Conservation (phyloP, 2,329 filamentous ascomycete species). For the Pseudocercospora fuligena region DNA sequence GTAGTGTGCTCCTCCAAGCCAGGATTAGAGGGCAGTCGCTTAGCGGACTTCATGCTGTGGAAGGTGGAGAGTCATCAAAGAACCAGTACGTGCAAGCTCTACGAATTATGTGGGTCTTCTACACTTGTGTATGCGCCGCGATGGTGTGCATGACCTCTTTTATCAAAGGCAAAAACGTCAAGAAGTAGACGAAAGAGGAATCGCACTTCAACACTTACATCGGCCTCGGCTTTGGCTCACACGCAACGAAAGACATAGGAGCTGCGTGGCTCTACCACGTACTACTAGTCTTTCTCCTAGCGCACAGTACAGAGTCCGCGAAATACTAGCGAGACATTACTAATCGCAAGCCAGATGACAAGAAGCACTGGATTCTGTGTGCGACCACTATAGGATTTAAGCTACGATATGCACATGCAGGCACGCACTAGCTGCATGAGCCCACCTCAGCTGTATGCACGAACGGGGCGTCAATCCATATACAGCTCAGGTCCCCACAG, state of each 20-base stretch:
- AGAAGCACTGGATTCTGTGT: background rate
- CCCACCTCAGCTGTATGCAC: background rate
- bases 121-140: constrained; percentile 27
- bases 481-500: background rate
- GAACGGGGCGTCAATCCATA: background rate
- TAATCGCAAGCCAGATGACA: background rate
- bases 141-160: constrained; percentile 12
- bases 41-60: constrained; percentile 44
- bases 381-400: too few relatives aligned
- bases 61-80: constrained; percentile 39
- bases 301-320: too few relatives aligned
- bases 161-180: constrained; percentile 12
- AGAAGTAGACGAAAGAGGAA: background rate
- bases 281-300: too few relatives aligned
- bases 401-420: background rate
- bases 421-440: background rate
- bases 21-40: constrained; percentile 42
- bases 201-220: too few relatives aligned
- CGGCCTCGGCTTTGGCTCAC: too few relatives aligned
- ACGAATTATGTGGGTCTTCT: constrained; percentile 56
- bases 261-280: too few relatives aligned
- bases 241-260: too few relatives aligned
- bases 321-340: too few relatives aligned
- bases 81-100: constrained; percentile 54
- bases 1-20: constrained; percentile 55